A percentile compares a stretch with the other conserved stretches of the same genome.
Evolutionary conservation across 176 grass and related monocot species (phyloP).

Genomic region (Phyllostachys edulis): DNA sequence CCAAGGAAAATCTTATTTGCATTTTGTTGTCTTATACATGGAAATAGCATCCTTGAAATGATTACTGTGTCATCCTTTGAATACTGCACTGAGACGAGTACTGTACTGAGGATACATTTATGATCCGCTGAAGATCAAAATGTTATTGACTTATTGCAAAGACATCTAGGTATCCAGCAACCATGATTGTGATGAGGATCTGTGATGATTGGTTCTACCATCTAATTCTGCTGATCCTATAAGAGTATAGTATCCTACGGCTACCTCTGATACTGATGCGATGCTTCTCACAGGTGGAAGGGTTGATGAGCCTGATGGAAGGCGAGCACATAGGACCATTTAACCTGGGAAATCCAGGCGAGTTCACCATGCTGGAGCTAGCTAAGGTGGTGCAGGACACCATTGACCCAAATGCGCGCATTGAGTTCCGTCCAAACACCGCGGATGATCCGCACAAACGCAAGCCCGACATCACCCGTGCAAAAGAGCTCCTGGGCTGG

Average conservation of each 20-base stretch:
- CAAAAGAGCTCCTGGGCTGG: constrained; percentile 67
- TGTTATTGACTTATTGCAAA: neutral
- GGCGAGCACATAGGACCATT: constrained; percentile 79
- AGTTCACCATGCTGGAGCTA: constrained; percentile 88
- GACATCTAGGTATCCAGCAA: neutral
- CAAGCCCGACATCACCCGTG: constrained; percentile 69
- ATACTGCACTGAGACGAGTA: neutral
- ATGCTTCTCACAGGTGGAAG: constrained; percentile 56
- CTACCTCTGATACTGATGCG: neutral
- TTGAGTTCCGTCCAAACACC: constrained; percentile 76
- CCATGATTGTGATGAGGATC: neutral
- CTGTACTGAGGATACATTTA: neutral
- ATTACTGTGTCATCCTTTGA: neutral
- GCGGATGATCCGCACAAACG: constrained; percentile 82
- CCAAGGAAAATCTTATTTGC: neutral
- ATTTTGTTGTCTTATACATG: neutral
- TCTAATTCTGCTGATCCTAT: neutral
- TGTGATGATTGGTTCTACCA: neutral
- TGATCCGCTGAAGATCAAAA: neutral
- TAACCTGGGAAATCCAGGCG: constrained; percentile 84
- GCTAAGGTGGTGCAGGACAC: constrained; percentile 89
- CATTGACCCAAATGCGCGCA: constrained; percentile 59
- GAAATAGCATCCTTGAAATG: constrained; percentile 1
- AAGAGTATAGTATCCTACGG: neutral
- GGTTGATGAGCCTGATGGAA: constrained; percentile 89